These are phyloP conservation scores for Macrophomina pseudophaseolina DNA, from an alignment of 2,329 filamentous ascomycete genomes.

Conservation along the genomic window DNA sequence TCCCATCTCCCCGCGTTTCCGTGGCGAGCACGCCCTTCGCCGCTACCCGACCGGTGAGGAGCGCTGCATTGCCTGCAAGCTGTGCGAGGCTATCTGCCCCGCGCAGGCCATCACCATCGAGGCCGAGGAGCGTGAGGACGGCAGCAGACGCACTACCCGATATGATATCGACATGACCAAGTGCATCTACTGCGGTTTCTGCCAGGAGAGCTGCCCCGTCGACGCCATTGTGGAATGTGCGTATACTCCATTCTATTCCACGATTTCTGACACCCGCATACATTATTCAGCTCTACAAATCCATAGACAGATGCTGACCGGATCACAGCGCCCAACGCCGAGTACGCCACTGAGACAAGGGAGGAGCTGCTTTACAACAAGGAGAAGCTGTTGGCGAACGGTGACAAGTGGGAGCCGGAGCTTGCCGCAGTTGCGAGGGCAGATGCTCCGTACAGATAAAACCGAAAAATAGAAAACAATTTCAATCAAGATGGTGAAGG, in stretches of 20 bases:
- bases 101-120: slow-evolving; percentile 99
- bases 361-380: slow-evolving; percentile 99
- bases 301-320: slow-evolving; percentile 30
- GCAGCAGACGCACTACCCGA: slow-evolving; percentile 90
- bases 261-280: background rate
- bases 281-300: background rate
- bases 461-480: background rate
- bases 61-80: slow-evolving; percentile 99
- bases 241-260: slow-evolving; percentile 32
- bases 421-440: slow-evolving; percentile 89
- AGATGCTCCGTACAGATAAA: slow-evolving; percentile 74
- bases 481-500: background rate
- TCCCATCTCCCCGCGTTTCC: slow-evolving; percentile 96
- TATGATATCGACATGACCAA: slow-evolving; percentile 99
- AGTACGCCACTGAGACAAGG: slow-evolving; percentile 77
- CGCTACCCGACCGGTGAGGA: slow-evolving; percentile 97
- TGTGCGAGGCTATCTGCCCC: slow-evolving; percentile 97
- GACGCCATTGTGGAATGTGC: slow-evolving; percentile 84
- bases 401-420: slow-evolving; percentile 87
- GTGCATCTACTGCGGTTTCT: slow-evolving; percentile 99
- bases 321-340: slow-evolving; percentile 66
- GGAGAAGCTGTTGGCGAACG: slow-evolving; percentile 84
- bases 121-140: slow-evolving; percentile 96
- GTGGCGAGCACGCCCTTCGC: slow-evolving; percentile 94
- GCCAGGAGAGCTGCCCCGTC: slow-evolving; percentile 98